A percentile compares a stretch with the other conserved stretches of the same genome.
These are phyloP conservation scores for Pholiota conissans DNA, from an alignment of 768 basidiomycete species.

Conservation along the genomic window DNA sequence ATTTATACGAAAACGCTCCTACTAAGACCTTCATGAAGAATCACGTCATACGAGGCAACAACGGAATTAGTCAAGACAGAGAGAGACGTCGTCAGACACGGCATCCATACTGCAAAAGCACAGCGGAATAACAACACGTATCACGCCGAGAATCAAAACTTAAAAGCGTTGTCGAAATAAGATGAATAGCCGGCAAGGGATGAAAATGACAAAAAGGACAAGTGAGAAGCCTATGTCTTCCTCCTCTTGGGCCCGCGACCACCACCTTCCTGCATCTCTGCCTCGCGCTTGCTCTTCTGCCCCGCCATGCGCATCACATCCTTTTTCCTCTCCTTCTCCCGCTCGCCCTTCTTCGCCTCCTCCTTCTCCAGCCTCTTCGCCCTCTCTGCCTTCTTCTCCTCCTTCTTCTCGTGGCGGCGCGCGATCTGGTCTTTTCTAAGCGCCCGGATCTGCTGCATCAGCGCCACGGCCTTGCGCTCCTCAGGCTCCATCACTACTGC, in stretches of 20 bases:
- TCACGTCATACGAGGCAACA: too few relatives aligned
- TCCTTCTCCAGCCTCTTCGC: conserved; percentile 74
- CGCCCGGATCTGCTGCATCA: conserved; percentile 93
- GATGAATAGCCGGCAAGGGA: too few relatives aligned
- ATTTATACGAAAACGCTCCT: too few relatives aligned
- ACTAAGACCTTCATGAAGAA: too few relatives aligned
- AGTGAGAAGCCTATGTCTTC: conserved; percentile 31
- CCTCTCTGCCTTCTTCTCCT: conserved; percentile 67
- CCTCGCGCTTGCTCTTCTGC: conserved; percentile 68
- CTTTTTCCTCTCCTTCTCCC: conserved; percentile 75
- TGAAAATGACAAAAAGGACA: background rate
- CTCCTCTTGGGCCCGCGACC: conserved; percentile 50
- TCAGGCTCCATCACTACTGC: conserved; percentile 95
- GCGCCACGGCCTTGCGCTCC: conserved; percentile 87
- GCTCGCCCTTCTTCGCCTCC: conserved; percentile 59
- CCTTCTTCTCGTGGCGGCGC: conserved; percentile 83
- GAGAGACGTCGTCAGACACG: too few relatives aligned
- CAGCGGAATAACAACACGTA: too few relatives aligned
- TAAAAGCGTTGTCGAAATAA: too few relatives aligned
- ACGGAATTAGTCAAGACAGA: too few relatives aligned
- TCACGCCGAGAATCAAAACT: too few relatives aligned
- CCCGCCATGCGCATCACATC: conserved; percentile 74
- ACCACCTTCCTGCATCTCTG: conserved; percentile 57
- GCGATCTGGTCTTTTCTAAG: conserved; percentile 85
- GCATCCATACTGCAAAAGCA: too few relatives aligned